Conservation (phyloP, 2,329 filamentous ascomycete genomes). For the Colletotrichum chlorophyti region DNA sequence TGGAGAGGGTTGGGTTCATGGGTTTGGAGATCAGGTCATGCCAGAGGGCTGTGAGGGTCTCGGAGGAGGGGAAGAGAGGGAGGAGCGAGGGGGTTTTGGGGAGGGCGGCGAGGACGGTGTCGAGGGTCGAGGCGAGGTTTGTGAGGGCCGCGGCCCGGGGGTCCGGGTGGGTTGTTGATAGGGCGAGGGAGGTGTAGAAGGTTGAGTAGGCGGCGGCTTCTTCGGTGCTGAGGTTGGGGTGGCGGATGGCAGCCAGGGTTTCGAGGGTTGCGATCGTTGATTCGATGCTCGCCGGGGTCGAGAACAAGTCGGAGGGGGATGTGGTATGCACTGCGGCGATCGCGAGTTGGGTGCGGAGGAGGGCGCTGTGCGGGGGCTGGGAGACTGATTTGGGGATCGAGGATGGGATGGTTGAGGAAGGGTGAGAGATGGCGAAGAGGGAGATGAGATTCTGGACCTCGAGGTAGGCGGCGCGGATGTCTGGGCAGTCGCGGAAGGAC, state of each 20-base stretch:
- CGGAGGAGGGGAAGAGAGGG: constrained; percentile 41
- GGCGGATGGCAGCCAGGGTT: constrained; percentile 40
- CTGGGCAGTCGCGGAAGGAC: constrained; percentile 38
- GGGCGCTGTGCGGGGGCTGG: constrained; percentile 35
- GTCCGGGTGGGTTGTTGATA: constrained; percentile 47
- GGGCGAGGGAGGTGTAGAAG: constrained; percentile 51
- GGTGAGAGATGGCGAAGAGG: constrained; percentile 32
- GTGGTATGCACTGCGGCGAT: constrained; percentile 39
- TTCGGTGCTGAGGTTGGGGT: constrained; percentile 31
- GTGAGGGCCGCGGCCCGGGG: constrained; percentile 54
- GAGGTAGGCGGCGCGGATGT: constrained; percentile 53
- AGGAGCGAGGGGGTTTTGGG: constrained; percentile 30
- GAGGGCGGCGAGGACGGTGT: constrained; percentile 41
- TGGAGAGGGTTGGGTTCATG: constrained; percentile 55
- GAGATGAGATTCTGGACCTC: constrained; percentile 53
- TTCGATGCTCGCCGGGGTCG: constrained; percentile 37
- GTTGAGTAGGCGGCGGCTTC: constrained; percentile 37
- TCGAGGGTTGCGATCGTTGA: constrained; percentile 47
- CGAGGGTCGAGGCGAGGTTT: constrained; percentile 54
- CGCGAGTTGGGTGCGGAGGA: constrained; percentile 47
- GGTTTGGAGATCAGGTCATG: constrained; percentile 41
- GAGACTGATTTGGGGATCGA: background rate
- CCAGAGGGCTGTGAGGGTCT: constrained; percentile 50
- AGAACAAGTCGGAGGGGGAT: background rate
- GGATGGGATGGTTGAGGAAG: background rate